Conservation (phyloP, 139 green algal genomes). For the Eudorina sp. region DNA sequence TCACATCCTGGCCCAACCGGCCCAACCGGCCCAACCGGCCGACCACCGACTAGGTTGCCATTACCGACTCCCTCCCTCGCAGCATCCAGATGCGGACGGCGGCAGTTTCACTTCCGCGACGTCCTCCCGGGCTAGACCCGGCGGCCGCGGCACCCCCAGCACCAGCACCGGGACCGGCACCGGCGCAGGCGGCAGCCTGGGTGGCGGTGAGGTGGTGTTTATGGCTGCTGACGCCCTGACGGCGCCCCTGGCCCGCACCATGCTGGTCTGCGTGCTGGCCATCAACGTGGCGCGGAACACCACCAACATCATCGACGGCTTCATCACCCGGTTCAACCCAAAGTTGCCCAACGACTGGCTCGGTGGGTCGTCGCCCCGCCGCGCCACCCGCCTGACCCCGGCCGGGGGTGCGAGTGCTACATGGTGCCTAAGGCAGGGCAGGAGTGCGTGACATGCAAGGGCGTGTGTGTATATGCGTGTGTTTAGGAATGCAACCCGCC, state of each 20-base stretch:
- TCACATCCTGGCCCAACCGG: too few species aligned
- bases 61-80: not conserved
- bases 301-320: slow-evolving; percentile 31
- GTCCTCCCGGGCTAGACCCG: not conserved
- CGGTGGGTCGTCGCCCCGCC: too few species aligned
- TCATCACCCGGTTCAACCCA: slow-evolving; percentile 43
- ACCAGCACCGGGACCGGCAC: not conserved
- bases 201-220: not conserved
- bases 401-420: too few species aligned
- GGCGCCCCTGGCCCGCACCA: not conserved
- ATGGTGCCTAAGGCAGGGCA: too few species aligned
- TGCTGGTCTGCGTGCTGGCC: not conserved
- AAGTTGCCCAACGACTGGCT: slow-evolving; percentile 44
- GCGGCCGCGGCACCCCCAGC: not conserved
- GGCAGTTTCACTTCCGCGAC: not conserved
- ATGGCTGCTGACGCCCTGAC: slow-evolving; percentile 19
- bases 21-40: not conserved
- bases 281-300: slow-evolving; percentile 12
- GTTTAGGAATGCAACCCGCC: too few species aligned
- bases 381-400: too few species aligned
- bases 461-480: too few species aligned
- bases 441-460: too few species aligned
- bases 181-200: not conserved
- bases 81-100: not conserved
- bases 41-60: not conserved